phyloP scores from a whole-genome alignment of 768 basidiomycete species.

The Tulasnella sp. region DNA sequence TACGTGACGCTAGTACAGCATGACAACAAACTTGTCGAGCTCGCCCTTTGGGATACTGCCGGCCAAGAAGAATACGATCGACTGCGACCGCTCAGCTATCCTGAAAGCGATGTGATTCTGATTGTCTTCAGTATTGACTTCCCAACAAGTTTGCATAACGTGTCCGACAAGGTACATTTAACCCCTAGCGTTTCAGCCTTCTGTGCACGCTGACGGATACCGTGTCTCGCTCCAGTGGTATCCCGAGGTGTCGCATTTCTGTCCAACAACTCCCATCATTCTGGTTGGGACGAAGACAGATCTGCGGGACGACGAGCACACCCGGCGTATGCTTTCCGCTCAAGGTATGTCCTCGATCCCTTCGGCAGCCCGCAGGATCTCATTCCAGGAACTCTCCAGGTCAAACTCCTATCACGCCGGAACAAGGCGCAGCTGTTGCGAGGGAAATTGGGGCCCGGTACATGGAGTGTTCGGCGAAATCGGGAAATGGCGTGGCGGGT shows the following conservation, averaged over 20 bases:
- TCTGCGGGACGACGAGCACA: conserved; percentile 73
- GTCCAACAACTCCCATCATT: conserved; percentile 78
- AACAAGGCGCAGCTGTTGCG: conserved; percentile 77
- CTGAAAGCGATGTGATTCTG: conserved; percentile 82
- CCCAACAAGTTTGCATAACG: conserved; percentile 80
- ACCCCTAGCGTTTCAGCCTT: neutral
- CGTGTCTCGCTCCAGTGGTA: conserved; percentile 56
- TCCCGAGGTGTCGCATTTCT: conserved; percentile 87
- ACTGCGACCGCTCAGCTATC: conserved; percentile 73
- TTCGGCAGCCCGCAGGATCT: conserved; percentile 7
- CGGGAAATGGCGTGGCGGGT: conserved; percentile 79
- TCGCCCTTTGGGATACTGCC: conserved; percentile 98
- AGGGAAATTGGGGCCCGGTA: conserved; percentile 90
- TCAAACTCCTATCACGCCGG: conserved; percentile 62
- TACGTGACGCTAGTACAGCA: conserved; percentile 80
- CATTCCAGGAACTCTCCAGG: conserved; percentile 21
- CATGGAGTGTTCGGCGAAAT: conserved; percentile 89
- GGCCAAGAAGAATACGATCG: conserved; percentile 96
- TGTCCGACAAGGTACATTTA: conserved; percentile 66
- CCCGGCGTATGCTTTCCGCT: conserved; percentile 77
- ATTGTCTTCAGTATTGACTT: conserved; percentile 93
- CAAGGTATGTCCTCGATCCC: conserved; percentile 37
- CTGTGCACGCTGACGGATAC: neutral
- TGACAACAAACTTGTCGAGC: conserved; percentile 80
- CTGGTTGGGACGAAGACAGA: conserved; percentile 93